phyloP scores from a whole-genome alignment of 2,329 filamentous ascomycete species.

The Pestalotiopsis sp. region DNA sequence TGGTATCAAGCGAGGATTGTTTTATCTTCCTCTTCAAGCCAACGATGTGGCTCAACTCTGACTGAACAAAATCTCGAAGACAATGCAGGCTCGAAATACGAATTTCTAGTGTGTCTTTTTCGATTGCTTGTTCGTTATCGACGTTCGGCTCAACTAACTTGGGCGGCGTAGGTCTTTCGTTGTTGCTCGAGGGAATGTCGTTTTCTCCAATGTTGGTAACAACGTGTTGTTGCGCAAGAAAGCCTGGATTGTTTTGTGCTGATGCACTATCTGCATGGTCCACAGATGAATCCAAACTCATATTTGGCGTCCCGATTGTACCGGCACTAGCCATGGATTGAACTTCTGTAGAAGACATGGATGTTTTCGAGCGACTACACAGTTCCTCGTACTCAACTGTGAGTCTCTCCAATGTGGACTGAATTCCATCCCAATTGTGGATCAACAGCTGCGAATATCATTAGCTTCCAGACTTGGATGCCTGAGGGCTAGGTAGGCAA shows the following conservation, averaged over 20 bases:
- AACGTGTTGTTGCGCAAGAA: no score
- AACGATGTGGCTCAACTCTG: slow-evolving; percentile 10
- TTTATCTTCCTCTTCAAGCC: slow-evolving; percentile 3
- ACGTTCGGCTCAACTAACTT: background rate
- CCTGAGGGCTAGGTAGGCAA: background rate
- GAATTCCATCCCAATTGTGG: slow-evolving; percentile 9
- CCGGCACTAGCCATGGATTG: background rate
- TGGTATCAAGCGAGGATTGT: background rate
- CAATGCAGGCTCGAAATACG: slow-evolving; percentile 10
- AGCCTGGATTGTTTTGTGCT: background rate
- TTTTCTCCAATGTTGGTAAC: background rate
- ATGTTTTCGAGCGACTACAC: background rate
- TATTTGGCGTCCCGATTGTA: background rate
- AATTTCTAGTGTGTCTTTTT: background rate
- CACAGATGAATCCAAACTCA: background rate
- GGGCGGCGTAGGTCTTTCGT: background rate
- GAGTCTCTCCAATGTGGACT: background rate
- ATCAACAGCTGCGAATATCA: background rate
- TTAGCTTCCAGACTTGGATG: background rate
- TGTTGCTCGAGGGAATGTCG: background rate
- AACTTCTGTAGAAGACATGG: background rate
- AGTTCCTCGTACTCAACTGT: background rate
- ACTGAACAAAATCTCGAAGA: slow-evolving; percentile 8
- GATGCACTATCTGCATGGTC: background rate
- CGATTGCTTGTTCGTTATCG: background rate